These are phyloP conservation scores for Cladophialophora psammophila DNA, from an alignment of 2,329 filamentous ascomycete species.

Conservation along the genomic window DNA sequence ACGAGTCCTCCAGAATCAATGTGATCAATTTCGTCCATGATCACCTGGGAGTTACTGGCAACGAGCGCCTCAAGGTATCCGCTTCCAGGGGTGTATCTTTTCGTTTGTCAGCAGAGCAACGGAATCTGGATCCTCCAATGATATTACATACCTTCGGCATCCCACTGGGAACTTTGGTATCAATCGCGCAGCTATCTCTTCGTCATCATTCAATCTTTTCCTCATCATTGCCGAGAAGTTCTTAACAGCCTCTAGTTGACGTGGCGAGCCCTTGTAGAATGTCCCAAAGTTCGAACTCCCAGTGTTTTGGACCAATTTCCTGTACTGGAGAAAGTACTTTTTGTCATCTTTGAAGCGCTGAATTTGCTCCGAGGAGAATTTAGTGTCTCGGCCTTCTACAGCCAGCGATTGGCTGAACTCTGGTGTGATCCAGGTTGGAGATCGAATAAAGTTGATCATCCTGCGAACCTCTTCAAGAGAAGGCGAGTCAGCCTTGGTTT, in stretches of 20 bases:
- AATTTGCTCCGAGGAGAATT: constrained; percentile 32
- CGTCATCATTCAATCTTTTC: constrained; percentile 32
- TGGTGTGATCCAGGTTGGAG: constrained; percentile 36
- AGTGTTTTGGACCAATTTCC: constrained; percentile 44
- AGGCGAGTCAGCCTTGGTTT: constrained; percentile 8
- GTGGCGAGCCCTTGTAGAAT: constrained; percentile 44
- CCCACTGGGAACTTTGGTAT: constrained; percentile 51
- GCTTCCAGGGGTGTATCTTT: constrained; percentile 53
- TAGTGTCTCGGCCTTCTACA: constrained; percentile 21
- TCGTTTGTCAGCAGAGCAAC: constrained; percentile 27
- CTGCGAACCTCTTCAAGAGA: constrained; percentile 25
- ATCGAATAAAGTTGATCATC: constrained; percentile 43
- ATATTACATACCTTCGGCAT: constrained; percentile 51
- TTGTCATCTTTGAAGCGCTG: constrained; percentile 31
- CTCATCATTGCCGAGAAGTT: constrained; percentile 36
- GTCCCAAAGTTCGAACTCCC: constrained; percentile 52
- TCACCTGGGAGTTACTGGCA: constrained; percentile 38
- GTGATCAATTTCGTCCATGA: constrained; percentile 36
- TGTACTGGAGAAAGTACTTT: constrained; percentile 41
- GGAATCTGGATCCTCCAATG: background rate
- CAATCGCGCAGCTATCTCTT: constrained; percentile 44
- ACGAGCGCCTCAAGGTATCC: constrained; percentile 32
- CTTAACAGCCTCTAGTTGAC: constrained; percentile 24
- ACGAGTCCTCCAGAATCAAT: constrained; percentile 44
- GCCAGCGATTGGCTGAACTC: constrained; percentile 25